A percentile compares a stretch with the other conserved stretches of the same genome.
Conservation (phyloP, 2,329 filamentous ascomycete genomes). For the Cladosporium sp. region DNA sequence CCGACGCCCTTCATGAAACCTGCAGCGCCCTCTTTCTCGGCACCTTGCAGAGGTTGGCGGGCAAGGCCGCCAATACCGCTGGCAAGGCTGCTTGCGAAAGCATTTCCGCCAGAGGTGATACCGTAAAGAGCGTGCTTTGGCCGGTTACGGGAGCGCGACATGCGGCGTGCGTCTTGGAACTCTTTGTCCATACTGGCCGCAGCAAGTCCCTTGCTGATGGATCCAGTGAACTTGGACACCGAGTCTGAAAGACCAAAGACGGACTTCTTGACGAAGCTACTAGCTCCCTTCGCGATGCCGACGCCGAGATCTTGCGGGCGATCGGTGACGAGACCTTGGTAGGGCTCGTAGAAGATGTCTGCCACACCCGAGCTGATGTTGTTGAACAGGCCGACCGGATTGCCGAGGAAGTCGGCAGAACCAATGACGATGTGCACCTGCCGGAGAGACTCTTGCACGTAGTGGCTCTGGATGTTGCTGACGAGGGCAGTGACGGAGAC, state of each 20-base stretch:
- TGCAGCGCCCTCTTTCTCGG: constrained; percentile 86
- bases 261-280: constrained; percentile 96
- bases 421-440: constrained; percentile 97
- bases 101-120: constrained; percentile 90
- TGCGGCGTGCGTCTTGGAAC: constrained; percentile 92
- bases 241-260: constrained; percentile 97
- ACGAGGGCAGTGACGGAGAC: constrained; percentile 79
- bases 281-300: constrained; percentile 92
- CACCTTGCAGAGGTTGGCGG: constrained; percentile 87
- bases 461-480: constrained; percentile 85
- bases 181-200: constrained; percentile 97
- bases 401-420: constrained; percentile 94
- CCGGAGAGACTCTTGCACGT: constrained; percentile 91
- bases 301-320: constrained; percentile 89
- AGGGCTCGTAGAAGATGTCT: constrained; percentile 98
- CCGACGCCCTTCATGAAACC: constrained; percentile 98
- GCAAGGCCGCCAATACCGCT: constrained; percentile 91
- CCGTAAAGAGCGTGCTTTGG: constrained; percentile 97
- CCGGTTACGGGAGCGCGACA: constrained; percentile 84
- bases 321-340: constrained; percentile 94
- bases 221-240: constrained; percentile 95
- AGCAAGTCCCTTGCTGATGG: constrained; percentile 91
- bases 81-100: constrained; percentile 84
- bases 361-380: constrained; percentile 95
- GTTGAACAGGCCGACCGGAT: constrained; percentile 96